A percentile compares a stretch with the other conserved stretches of the same genome.
These are phyloP conservation scores for Haematococcus lacustris DNA, from an alignment of 139 green algal genomes.

Conservation along the genomic window DNA sequence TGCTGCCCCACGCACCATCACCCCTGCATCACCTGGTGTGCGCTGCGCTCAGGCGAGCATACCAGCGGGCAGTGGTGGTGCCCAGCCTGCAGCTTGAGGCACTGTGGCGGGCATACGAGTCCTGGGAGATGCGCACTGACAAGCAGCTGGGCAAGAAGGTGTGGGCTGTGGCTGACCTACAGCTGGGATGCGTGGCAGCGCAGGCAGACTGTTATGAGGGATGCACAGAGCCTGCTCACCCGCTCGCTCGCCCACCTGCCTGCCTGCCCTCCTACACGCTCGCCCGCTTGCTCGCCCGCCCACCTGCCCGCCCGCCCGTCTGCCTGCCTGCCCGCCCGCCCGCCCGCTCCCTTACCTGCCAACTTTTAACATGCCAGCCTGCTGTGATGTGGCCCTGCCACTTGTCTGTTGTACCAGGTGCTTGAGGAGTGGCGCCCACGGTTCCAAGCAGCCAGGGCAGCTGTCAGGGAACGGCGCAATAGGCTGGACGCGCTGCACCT, in stretches of 20 bases:
- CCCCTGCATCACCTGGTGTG: neutral
- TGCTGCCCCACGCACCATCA: neutral
- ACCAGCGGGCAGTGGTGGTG: slow-evolving; percentile 73
- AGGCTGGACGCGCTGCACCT: slow-evolving; percentile 43
- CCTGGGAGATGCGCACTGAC: slow-evolving; percentile 66
- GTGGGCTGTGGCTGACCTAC: no score
- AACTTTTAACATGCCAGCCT: no score
- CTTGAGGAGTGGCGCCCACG: slow-evolving; percentile 76
- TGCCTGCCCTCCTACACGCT: no score
- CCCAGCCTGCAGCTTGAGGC: slow-evolving; percentile 65
- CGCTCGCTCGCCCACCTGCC: no score
- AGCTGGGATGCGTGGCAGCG: no score
- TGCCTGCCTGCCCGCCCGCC: no score
- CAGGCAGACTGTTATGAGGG: no score
- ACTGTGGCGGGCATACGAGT: slow-evolving; percentile 85
- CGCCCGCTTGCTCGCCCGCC: no score
- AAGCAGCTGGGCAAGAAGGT: slow-evolving; percentile 48
- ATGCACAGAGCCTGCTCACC: no score
- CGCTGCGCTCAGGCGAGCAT: slow-evolving; percentile 41
- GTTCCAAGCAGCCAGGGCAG: slow-evolving; percentile 53
- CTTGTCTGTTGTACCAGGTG: slow-evolving; percentile 30
- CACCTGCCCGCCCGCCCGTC: no score
- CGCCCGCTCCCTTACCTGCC: no score
- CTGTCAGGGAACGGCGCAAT: slow-evolving; percentile 42
- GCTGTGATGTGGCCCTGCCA: neutral